Percentiles rank a stretch among this genome's conserved stretches.
These are phyloP conservation scores for Fraxinus velutina DNA, from an alignment of 305 asterid species.

Conservation along the genomic window DNA sequence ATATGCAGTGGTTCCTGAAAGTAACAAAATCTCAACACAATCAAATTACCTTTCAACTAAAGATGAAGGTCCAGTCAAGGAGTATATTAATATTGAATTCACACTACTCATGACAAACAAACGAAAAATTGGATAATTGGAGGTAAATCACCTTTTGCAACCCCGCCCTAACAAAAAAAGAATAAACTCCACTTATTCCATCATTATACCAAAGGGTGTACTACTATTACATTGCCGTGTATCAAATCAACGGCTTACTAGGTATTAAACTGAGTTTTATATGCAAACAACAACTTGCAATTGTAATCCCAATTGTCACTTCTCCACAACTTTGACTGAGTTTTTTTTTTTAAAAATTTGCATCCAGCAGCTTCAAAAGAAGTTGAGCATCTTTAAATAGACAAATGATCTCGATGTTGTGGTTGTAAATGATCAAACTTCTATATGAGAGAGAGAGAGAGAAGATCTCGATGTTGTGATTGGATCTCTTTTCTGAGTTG, in stretches of 20 bases:
- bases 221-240: not conserved
- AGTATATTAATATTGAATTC: not conserved
- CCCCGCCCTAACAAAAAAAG: not conserved
- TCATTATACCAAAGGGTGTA: not conserved
- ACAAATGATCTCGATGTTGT: not conserved
- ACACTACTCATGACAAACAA: not conserved
- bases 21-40: slow-evolving; percentile 18
- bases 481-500: not conserved
- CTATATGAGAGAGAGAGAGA: not conserved
- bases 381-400: slow-evolving; percentile 14
- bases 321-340: not conserved
- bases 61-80: slow-evolving; percentile 1
- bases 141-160: not conserved
- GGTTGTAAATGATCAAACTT: not conserved
- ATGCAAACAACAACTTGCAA: not conserved
- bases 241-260: not conserved
- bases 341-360: not conserved
- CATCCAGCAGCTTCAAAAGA: slow-evolving; percentile 12
- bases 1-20: slow-evolving; percentile 88
- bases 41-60: slow-evolving; percentile 9
- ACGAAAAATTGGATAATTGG: not conserved
- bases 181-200: not conserved
- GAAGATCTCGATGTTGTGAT: not conserved
- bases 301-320: not conserved
- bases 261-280: not conserved